A percentile compares a stretch with the other conserved stretches of the same genome.
Evolutionary conservation across 2,329 filamentous ascomycete species (phyloP).

Genomic region (Aspergillus terreus): DNA sequence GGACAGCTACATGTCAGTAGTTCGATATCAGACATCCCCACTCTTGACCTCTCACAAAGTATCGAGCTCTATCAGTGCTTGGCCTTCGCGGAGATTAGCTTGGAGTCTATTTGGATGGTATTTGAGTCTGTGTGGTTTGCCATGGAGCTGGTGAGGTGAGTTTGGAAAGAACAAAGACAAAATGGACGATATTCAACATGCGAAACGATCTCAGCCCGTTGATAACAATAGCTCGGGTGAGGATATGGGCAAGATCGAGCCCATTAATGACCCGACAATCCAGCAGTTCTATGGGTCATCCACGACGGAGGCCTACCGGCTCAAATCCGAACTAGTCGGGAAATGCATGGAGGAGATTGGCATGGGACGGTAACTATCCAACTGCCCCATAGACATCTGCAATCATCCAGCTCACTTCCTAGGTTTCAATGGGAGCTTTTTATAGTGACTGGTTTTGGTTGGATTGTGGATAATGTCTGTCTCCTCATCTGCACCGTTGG

Average conservation of each 20-base stretch:
- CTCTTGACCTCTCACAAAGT: neutral
- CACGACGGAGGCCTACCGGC: slow-evolving; percentile 27
- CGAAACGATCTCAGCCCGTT: neutral
- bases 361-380: slow-evolving; percentile 26
- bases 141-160: neutral
- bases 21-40: neutral
- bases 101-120: neutral
- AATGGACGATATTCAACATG: slow-evolving; percentile 17
- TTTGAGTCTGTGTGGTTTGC: neutral
- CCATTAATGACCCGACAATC: slow-evolving; percentile 26
- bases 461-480: slow-evolving; percentile 60
- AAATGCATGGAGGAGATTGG: slow-evolving; percentile 26
- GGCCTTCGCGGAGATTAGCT: neutral
- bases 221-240: slow-evolving; percentile 7
- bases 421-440: slow-evolving; percentile 59
- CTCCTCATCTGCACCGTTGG: no score
- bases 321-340: slow-evolving; percentile 29
- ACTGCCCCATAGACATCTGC: neutral
- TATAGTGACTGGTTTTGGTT: slow-evolving; percentile 64
- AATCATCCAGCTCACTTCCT: neutral
- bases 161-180: neutral
- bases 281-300: slow-evolving; percentile 38
- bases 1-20: neutral
- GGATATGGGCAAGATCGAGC: slow-evolving; percentile 14
- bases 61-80: neutral